Evolutionary conservation across 768 basidiomycete species (phyloP).

Genomic region (Russula compacta): DNA sequence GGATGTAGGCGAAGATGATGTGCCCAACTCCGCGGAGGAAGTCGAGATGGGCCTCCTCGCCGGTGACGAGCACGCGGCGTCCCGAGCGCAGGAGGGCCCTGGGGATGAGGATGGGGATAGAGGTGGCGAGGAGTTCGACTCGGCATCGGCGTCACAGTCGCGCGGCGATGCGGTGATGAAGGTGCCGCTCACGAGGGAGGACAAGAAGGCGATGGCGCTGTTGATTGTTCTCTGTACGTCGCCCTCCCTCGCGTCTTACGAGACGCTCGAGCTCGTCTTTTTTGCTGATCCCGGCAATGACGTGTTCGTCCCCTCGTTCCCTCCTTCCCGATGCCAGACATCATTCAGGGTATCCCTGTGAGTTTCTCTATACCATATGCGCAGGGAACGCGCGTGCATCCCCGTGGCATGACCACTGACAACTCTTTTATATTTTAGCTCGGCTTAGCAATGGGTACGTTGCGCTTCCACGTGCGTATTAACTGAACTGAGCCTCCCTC

Average conservation of each 20-base stretch:
- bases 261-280: not conserved
- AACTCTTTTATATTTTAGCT: not conserved
- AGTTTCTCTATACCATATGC: conserved; percentile 24
- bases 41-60: conserved; percentile 22
- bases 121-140: not conserved
- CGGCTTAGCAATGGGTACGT: conserved; percentile 20
- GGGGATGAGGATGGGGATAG: not conserved
- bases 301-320: not conserved
- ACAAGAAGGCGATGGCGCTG: conserved; percentile 38
- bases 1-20: not conserved
- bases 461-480: conserved; percentile 65
- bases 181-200: conserved; percentile 24
- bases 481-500: not conserved
- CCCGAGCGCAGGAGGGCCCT: conserved; percentile 13
- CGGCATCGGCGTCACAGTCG: not conserved
- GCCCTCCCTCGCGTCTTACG: too few species aligned
- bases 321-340: conserved; percentile 25
- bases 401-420: not conserved
- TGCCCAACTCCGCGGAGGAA: conserved; percentile 15
- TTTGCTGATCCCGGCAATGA: not conserved
- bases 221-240: conserved; percentile 40
- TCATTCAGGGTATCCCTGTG: conserved; percentile 82
- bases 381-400: not conserved
- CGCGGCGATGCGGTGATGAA: not conserved
- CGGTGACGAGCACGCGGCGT: conserved; percentile 13